A percentile compares a stretch with the other conserved stretches of the same genome.
These are phyloP conservation scores for Kwoniella shivajii DNA, from an alignment of 1,284 basidiomycete genomes.

Conservation along the genomic window DNA sequence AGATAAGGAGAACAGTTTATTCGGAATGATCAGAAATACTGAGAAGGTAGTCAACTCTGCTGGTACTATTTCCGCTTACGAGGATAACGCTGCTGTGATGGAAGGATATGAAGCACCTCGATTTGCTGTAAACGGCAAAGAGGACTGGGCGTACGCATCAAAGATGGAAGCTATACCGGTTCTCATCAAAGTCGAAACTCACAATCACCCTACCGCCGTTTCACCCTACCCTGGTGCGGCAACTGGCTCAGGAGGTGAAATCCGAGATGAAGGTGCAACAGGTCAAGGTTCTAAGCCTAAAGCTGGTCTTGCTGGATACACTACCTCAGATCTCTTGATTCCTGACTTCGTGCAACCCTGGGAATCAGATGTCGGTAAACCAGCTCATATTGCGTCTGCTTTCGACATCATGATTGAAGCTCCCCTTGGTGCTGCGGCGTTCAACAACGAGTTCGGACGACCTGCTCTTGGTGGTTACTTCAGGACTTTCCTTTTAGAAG, in stretches of 20 bases:
- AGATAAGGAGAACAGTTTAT: constrained; percentile 75
- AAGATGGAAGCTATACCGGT: constrained; percentile 78
- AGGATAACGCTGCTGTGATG: constrained; percentile 96
- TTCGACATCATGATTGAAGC: constrained; percentile 98
- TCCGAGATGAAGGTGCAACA: constrained; percentile 95
- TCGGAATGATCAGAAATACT: constrained; percentile 98
- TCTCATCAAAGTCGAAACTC: constrained; percentile 97
- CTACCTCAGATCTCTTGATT: constrained; percentile 90
- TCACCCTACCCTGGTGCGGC: constrained; percentile 97
- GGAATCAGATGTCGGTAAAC: constrained; percentile 85
- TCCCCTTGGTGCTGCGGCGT: constrained; percentile 90
- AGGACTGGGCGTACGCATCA: constrained; percentile 61
- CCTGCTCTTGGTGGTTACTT: constrained; percentile 79
- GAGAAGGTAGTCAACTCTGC: constrained; percentile 69
- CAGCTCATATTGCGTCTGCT: constrained; percentile 86
- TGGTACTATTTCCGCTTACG: constrained; percentile 93
- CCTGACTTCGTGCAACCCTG: constrained; percentile 85
- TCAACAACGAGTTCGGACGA: constrained; percentile 98
- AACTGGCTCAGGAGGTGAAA: constrained; percentile 97
- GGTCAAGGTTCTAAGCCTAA: constrained; percentile 95
- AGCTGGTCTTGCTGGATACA: constrained; percentile 91
- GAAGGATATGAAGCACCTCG: constrained; percentile 75
- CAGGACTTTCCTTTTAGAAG: constrained; percentile 80
- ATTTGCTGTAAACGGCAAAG: constrained; percentile 65
- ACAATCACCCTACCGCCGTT: constrained; percentile 98